Evolutionary conservation across 805 yeast genomes (phyloP).

Genomic region (Candida alai): DNA sequence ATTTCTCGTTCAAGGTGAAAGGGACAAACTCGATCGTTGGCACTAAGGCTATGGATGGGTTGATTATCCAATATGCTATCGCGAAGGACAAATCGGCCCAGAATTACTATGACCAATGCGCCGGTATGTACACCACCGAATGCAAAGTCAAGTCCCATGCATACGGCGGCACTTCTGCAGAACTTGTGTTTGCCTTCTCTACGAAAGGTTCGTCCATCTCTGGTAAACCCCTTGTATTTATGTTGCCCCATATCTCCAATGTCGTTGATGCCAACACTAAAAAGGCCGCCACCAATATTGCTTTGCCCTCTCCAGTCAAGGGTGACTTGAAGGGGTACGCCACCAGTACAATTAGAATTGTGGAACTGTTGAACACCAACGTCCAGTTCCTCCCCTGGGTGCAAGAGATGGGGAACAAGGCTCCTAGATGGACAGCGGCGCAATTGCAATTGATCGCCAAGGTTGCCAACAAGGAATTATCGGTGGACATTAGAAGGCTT

Average conservation of each 20-base stretch:
- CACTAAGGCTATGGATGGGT: constrained; percentile 42
- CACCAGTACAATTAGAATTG: constrained; percentile 37
- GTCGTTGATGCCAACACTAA: constrained; percentile 35
- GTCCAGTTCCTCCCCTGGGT: constrained; percentile 45
- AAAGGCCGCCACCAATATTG: constrained; percentile 27
- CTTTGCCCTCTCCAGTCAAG: constrained; percentile 46
- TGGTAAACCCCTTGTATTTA: constrained; percentile 49
- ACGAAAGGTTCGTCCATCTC: constrained; percentile 44
- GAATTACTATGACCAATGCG: constrained; percentile 53
- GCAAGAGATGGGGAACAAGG: constrained; percentile 8
- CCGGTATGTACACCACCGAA: constrained; percentile 60
- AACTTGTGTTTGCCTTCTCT: constrained; percentile 6
- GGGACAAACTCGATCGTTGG: constrained; percentile 43
- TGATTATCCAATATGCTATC: constrained; percentile 34
- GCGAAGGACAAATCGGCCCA: constrained; percentile 30
- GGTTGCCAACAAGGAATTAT: constrained; percentile 16
- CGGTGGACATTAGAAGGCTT: constrained; percentile 14
- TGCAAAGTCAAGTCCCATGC: constrained; percentile 6
- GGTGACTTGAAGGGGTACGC: constrained; percentile 46
- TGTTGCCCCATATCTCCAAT: constrained; percentile 63
- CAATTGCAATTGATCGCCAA: constrained; percentile 12
- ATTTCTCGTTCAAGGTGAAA: constrained; percentile 24
- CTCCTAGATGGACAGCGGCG: constrained; percentile 10
- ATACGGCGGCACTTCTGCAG: constrained; percentile 3
- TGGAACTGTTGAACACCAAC: constrained; percentile 40